Base-by-base conservation (phyloP, 1,139 yeast species). In the Geotrichum klebahnii region DNA sequence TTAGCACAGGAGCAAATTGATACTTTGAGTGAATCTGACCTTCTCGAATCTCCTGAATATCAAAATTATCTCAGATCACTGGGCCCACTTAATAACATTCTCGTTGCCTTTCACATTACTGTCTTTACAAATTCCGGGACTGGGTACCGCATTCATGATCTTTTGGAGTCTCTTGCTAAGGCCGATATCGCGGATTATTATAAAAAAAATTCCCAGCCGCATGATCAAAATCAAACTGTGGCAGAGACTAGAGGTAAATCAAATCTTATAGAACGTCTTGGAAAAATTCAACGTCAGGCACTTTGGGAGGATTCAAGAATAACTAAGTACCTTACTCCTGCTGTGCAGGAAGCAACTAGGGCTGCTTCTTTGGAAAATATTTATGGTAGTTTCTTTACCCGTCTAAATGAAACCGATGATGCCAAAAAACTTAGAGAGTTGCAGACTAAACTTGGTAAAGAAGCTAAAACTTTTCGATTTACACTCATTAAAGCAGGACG, bases 71-170 rank as follows among this genome's bases (percentile, higher is more conserved):
- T 57, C 22, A 48, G 59, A 29, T 33, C 55, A 2, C 37, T 61
- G 16, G 50, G 59, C 16, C 55, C 54, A 3, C 50, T 62, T 16
- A 56, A 57, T 50, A 56, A 59, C 29, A 48, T 57, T 10, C 53
- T 62, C 12, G 59, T 58, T 23, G 57, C 62, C 5, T 58, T 63
- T 40, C 57, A 55, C 39, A 62, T 62, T 35, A 59, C 61, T 44
- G 62, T 63, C 5, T 62, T 64, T 37, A 59, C 61, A 36, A 61
- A 60, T 35, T 57, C 54, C 36, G 67, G 67, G 23, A 62, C 67
- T 33, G 67, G 67, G 5, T 62, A 59, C 46, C 53, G 67, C 14
- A 61, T 62, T 22, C 53, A 57, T 53, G 53, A 51, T 44, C 57
- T 63, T 20, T 53, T 63, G 49, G 59, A 60, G 29, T 53, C 54